Evolutionary conservation across 2,329 filamentous ascomycete genomes (phyloP).

Genomic region (Neoscytalidium dimidiatum): DNA sequence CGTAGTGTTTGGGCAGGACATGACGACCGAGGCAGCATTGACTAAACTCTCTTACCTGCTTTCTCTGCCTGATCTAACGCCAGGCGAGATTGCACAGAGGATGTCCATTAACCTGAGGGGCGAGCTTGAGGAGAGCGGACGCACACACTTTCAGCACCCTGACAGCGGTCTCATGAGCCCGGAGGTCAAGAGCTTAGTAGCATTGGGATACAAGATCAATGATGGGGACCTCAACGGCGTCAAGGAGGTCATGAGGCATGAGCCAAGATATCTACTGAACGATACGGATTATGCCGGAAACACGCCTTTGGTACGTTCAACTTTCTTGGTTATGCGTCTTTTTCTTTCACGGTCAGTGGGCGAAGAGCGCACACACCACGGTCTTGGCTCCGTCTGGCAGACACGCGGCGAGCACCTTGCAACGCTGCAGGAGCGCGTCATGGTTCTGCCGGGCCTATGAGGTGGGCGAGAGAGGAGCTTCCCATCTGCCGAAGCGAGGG

Average conservation of each 20-base stretch:
- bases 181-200: conserved; percentile 68
- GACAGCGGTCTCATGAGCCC: conserved; percentile 56
- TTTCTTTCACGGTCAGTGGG: not conserved
- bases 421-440: not conserved
- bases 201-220: conserved; percentile 77
- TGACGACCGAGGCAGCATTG: conserved; percentile 87
- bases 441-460: not conserved
- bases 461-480: not conserved
- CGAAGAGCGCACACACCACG: not conserved
- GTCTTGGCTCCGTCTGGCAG: not conserved
- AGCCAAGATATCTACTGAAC: conserved; percentile 69
- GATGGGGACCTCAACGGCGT: conserved; percentile 69
- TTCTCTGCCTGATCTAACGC: conserved; percentile 64
- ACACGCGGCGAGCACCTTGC: not conserved
- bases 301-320: conserved; percentile 55
- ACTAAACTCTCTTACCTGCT: conserved; percentile 89
- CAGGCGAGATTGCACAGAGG: conserved; percentile 64
- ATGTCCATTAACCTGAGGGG: conserved; percentile 79
- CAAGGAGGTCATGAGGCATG: conserved; percentile 65
- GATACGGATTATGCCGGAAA: conserved; percentile 81
- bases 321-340: not conserved
- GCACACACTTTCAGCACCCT: conserved; percentile 76
- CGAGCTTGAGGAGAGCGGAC: conserved; percentile 77
- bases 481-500: conserved; percentile 1
- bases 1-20: conserved; percentile 84